These are phyloP conservation scores for Pseudozyma thailandica DNA, from an alignment of 1,284 basidiomycete genomes.

Conservation along the genomic window DNA sequence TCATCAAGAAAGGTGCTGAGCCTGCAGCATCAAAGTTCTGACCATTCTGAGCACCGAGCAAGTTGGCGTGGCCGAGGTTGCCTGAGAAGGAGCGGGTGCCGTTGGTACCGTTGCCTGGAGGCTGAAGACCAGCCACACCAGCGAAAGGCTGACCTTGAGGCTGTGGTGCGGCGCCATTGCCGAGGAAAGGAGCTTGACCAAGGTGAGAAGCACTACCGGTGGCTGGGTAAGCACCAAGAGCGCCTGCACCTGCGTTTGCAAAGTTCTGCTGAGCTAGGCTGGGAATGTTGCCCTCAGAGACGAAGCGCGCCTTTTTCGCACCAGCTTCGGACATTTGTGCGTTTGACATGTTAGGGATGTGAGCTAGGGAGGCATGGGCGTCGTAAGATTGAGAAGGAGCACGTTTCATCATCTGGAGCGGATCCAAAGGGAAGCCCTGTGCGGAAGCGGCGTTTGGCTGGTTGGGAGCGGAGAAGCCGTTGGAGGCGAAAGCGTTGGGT, in stretches of 20 bases:
- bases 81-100: slow-evolving; percentile 51
- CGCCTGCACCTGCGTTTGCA: slow-evolving; percentile 10
- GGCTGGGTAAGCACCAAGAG: slow-evolving; percentile 15
- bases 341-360: slow-evolving; percentile 23
- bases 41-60: slow-evolving; percentile 25
- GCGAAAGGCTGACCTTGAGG: slow-evolving; percentile 26
- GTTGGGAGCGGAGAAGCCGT: slow-evolving; percentile 22
- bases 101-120: slow-evolving; percentile 49
- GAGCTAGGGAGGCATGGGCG: slow-evolving; percentile 37
- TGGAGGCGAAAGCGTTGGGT: slow-evolving; percentile 29
- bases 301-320: slow-evolving; percentile 57
- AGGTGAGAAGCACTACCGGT: slow-evolving; percentile 12
- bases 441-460: slow-evolving; percentile 18
- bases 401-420: slow-evolving; percentile 58
- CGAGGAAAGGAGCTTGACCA: slow-evolving; percentile 23
- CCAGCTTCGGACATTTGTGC: slow-evolving; percentile 25
- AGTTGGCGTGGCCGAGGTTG: slow-evolving; percentile 35
- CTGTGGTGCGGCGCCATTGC: slow-evolving; percentile 20
- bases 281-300: slow-evolving; percentile 57
- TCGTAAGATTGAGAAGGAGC: slow-evolving; percentile 54
- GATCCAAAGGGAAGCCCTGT: slow-evolving; percentile 35
- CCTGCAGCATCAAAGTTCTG: slow-evolving; percentile 25
- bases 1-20: slow-evolving; percentile 34
- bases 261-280: slow-evolving; percentile 41
- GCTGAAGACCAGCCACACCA: slow-evolving; percentile 31